These are phyloP conservation scores for Pseudocercospora macadamiae DNA, from an alignment of 2,329 filamentous ascomycete genomes.

Conservation along the genomic window DNA sequence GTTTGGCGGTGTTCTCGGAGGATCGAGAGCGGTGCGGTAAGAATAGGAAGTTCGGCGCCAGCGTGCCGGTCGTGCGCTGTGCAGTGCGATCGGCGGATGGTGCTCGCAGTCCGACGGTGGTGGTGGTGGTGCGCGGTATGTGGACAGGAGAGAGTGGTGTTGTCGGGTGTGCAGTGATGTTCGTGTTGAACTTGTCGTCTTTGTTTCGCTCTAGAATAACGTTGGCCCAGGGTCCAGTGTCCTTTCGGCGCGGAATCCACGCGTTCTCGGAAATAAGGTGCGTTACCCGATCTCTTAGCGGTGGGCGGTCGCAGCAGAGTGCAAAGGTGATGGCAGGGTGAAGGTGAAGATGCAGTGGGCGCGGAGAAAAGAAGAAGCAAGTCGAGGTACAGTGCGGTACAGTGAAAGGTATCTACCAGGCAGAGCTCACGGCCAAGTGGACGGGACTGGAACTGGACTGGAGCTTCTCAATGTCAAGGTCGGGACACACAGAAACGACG, in stretches of 20 bases:
- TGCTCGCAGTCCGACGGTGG: neutral
- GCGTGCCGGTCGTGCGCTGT: conserved; percentile 25
- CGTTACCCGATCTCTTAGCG: neutral
- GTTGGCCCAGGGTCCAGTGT: neutral
- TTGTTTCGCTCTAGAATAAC: conserved; percentile 5
- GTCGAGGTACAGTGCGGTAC: neutral
- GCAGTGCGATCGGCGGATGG: neutral
- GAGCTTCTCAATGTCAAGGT: neutral
- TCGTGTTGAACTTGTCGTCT: neutral
- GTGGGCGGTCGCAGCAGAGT: neutral
- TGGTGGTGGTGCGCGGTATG: conserved; percentile 1
- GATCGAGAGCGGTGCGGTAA: conserved; percentile 29
- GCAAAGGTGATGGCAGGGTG: neutral
- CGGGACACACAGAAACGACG: neutral
- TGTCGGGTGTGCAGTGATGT: neutral
- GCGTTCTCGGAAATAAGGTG: conserved; percentile 5
- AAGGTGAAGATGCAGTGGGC: neutral
- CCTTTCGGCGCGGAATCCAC: neutral
- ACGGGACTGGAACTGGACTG: too few species aligned
- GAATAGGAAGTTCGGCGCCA: conserved; percentile 33
- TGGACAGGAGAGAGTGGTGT: neutral
- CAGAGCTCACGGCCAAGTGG: neutral
- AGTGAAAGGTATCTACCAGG: neutral
- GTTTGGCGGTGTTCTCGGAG: conserved; percentile 78
- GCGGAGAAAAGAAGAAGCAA: neutral